Percentiles rank a stretch among this genome's conserved stretches.
Evolutionary conservation across 2,329 filamentous ascomycete species (phyloP).

Genomic region (Fusarium sulawesiense): DNA sequence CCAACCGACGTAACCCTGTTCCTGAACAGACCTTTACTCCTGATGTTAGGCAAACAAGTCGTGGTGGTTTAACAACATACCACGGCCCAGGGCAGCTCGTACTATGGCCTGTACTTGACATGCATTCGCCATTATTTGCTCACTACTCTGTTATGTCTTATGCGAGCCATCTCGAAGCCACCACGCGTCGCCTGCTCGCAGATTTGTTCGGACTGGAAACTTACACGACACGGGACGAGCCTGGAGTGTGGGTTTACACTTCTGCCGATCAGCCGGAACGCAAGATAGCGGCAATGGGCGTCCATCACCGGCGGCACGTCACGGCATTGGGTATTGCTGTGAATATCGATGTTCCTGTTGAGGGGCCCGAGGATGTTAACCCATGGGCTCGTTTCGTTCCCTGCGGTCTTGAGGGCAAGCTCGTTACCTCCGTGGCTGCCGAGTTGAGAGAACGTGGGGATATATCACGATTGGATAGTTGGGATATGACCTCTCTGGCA

Average conservation of each 20-base stretch:
- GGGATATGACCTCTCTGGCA: slow-evolving; percentile 48
- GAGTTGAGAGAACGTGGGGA: slow-evolving; percentile 53
- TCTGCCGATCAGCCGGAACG: slow-evolving; percentile 52
- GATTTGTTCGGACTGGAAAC: slow-evolving; percentile 68
- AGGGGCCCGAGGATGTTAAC: slow-evolving; percentile 54
- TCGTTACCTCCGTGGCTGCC: slow-evolving; percentile 77
- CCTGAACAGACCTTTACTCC: slow-evolving; percentile 57
- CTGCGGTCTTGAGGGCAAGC: slow-evolving; percentile 85
- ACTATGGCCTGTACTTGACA: slow-evolving; percentile 90
- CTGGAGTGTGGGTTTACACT: slow-evolving; percentile 80
- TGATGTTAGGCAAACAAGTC: slow-evolving; percentile 75
- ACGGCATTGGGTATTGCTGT: slow-evolving; percentile 86
- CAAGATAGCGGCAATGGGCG: slow-evolving; percentile 91
- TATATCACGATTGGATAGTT: slow-evolving; percentile 30
- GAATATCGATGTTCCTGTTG: slow-evolving; percentile 74
- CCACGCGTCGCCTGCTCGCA: slow-evolving; percentile 74
- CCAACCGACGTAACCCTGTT: slow-evolving; percentile 45
- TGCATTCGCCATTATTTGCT: slow-evolving; percentile 68
- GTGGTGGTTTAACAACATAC: slow-evolving; percentile 93
- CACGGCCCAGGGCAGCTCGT: slow-evolving; percentile 94
- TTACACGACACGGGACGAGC: slow-evolving; percentile 74
- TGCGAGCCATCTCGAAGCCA: slow-evolving; percentile 80
- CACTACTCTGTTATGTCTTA: slow-evolving; percentile 78
- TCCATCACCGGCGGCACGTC: slow-evolving; percentile 88
- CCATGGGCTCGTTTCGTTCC: slow-evolving; percentile 82